phyloP scores from a whole-genome alignment of 2,329 filamentous ascomycete species.

The Pseudovirgaria hyperparasitica region DNA sequence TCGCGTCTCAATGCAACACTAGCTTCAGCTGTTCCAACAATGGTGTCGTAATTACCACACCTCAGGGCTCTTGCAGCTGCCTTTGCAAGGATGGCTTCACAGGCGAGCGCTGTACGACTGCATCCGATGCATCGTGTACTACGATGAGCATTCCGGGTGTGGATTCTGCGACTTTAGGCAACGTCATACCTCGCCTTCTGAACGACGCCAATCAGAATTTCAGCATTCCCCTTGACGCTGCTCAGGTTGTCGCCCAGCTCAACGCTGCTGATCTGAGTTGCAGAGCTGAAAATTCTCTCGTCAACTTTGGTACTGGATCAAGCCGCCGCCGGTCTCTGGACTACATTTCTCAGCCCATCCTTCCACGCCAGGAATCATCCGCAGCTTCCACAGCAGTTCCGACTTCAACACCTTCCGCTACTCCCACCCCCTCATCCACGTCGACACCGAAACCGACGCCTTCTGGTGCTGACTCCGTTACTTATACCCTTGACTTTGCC shows the following conservation, averaged over 20 bases:
- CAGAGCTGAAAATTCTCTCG: slow-evolving; percentile 70
- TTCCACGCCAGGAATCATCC: slow-evolving; percentile 11
- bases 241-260: slow-evolving; percentile 61
- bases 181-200: slow-evolving; percentile 64
- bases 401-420: slow-evolving; percentile 6
- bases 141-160: slow-evolving; percentile 33
- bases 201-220: slow-evolving; percentile 53
- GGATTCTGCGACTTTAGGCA: slow-evolving; percentile 60
- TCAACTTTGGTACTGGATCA: slow-evolving; percentile 78
- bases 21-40: slow-evolving; percentile 63
- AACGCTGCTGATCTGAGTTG: slow-evolving; percentile 67
- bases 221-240: slow-evolving; percentile 59
- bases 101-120: slow-evolving; percentile 42
- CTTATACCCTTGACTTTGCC: slow-evolving; percentile 35
- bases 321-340: slow-evolving; percentile 15
- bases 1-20: slow-evolving; percentile 39
- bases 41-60: slow-evolving; percentile 58
- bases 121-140: slow-evolving; percentile 42
- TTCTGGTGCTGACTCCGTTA: slow-evolving; percentile 21
- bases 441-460: slow-evolving; percentile 14
- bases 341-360: slow-evolving; percentile 9
- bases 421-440: slow-evolving; percentile 9
- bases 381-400: slow-evolving; percentile 7
- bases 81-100: slow-evolving; percentile 85
- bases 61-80: slow-evolving; percentile 59